These are phyloP conservation scores for Chamaenerion angustifolium DNA, from an alignment of 345 rosid species.

Conservation along the genomic window DNA sequence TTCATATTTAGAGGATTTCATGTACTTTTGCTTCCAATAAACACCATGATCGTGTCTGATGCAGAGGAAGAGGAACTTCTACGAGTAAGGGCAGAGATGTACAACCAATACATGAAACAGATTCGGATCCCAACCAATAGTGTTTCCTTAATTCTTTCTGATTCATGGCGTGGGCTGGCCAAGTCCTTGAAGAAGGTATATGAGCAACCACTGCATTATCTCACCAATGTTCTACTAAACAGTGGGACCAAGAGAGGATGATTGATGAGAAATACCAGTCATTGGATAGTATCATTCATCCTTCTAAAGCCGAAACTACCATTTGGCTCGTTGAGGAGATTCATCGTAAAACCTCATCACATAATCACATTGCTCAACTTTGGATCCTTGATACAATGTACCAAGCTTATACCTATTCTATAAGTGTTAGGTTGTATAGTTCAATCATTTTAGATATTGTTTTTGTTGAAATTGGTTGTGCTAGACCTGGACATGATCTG, in stretches of 20 bases:
- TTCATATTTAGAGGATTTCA: too few species aligned
- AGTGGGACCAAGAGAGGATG: constrained; percentile 56
- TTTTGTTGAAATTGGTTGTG: too few species aligned
- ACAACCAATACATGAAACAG: constrained; percentile 74
- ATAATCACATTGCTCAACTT: constrained; percentile 43
- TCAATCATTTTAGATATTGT: too few species aligned
- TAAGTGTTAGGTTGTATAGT: too few species aligned
- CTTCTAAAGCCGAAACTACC: too few species aligned
- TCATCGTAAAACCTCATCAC: constrained; percentile 54
- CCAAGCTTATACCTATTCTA: constrained; percentile 27
- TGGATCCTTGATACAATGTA: constrained; percentile 56
- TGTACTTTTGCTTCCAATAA: too few species aligned
- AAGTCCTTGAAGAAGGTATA: constrained; percentile 59
- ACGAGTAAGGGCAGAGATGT: constrained; percentile 45
- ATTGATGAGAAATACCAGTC: constrained; percentile 31
- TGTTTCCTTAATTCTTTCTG: constrained; percentile 64
- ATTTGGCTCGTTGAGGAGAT: constrained; percentile 78
- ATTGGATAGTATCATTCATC: constrained; percentile 57
- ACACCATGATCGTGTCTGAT: too few species aligned
- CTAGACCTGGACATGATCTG: too few species aligned
- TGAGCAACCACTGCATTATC: too few species aligned
- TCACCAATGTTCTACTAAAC: constrained; percentile 42
- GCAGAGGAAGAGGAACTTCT: constrained; percentile 22
- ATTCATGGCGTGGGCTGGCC: constrained; percentile 65
- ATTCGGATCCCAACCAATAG: constrained; percentile 43